Conservation (phyloP, 2,329 filamentous ascomycete species). For the Paraconiothyrium sp. region DNA sequence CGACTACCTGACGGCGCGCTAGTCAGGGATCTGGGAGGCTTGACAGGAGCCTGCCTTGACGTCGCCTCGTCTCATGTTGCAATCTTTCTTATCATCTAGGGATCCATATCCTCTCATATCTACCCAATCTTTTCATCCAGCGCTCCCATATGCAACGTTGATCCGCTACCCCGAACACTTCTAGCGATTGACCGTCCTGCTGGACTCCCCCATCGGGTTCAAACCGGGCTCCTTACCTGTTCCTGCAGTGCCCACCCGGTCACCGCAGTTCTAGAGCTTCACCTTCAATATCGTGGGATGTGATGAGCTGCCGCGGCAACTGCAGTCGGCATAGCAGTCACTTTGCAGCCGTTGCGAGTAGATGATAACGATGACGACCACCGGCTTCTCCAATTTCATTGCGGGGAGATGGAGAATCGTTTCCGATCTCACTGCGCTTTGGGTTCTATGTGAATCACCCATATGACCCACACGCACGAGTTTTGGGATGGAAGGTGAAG, state of each 20-base stretch:
- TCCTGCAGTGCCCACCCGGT: constrained; percentile 2
- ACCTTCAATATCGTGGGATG: background rate
- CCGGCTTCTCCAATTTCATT: constrained; percentile 13
- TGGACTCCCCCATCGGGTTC: background rate
- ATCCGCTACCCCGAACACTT: constrained; percentile 13
- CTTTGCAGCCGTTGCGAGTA: constrained; percentile 9
- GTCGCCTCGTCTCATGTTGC: constrained; percentile 6
- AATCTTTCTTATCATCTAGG: constrained; percentile 13
- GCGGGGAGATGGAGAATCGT: constrained; percentile 8
- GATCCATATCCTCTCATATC: constrained; percentile 8
- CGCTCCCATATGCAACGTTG: constrained; percentile 8
- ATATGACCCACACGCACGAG: constrained; percentile 1
- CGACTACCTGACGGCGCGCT: constrained; percentile 4
- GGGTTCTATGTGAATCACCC: constrained; percentile 4
- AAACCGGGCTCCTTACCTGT: constrained; percentile 11
- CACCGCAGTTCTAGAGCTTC: constrained; percentile 4
- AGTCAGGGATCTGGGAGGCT: background rate
- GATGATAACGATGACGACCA: constrained; percentile 4
- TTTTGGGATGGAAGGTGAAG: background rate
- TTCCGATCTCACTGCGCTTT: background rate
- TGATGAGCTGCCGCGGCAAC: constrained; percentile 2
- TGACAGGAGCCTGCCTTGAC: background rate
- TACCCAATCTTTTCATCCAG: constrained; percentile 1
- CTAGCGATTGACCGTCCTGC: background rate
- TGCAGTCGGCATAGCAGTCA: background rate